Percentiles rank a stretch among this genome's conserved stretches.
Evolutionary conservation across 352 stramenopile genomes (phyloP).

Genomic region (Pythium periplocum): DNA sequence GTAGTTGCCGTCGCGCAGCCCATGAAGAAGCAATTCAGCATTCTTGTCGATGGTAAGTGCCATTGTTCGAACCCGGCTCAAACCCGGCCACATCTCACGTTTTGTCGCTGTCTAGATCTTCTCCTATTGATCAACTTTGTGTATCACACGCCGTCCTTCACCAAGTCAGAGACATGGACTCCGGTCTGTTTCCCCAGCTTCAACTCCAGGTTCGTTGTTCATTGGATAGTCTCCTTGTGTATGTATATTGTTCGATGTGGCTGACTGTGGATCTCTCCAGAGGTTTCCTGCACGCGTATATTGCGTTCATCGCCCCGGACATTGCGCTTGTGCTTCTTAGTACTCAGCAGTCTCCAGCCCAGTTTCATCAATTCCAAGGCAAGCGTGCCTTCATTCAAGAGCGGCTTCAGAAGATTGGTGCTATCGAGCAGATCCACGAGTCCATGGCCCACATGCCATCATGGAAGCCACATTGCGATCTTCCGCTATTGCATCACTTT

Average conservation of each 20-base stretch:
- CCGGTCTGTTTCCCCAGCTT: conserved; percentile 63
- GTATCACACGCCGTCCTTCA: conserved; percentile 59
- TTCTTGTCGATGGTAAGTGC: conserved; percentile 49
- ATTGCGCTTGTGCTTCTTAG: conserved; percentile 63
- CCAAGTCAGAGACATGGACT: conserved; percentile 64
- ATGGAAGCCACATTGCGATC: conserved; percentile 50
- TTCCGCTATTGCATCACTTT: conserved; percentile 59
- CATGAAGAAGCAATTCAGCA: conserved; percentile 53
- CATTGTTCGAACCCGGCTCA: too few relatives aligned
- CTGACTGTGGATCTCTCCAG: conserved; percentile 13
- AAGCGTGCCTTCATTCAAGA: conserved; percentile 39
- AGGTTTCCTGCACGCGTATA: conserved; percentile 69
- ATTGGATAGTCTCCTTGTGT: too few relatives aligned
- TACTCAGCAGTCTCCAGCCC: conserved; percentile 55
- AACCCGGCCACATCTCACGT: too few relatives aligned
- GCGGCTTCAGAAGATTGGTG: conserved; percentile 30
- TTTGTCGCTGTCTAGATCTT: conserved; percentile 32
- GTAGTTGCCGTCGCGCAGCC: conserved; percentile 57
- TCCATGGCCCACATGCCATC: conserved; percentile 21
- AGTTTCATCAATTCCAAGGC: conserved; percentile 69
- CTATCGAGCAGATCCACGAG: conserved; percentile 33
- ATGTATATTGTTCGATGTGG: not conserved
- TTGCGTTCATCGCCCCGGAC: conserved; percentile 53
- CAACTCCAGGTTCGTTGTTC: conserved; percentile 40
- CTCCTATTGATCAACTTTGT: conserved; percentile 66